Conservation (phyloP, 2,329 filamentous ascomycete genomes). For the Scedosporium minutisporum region DNA sequence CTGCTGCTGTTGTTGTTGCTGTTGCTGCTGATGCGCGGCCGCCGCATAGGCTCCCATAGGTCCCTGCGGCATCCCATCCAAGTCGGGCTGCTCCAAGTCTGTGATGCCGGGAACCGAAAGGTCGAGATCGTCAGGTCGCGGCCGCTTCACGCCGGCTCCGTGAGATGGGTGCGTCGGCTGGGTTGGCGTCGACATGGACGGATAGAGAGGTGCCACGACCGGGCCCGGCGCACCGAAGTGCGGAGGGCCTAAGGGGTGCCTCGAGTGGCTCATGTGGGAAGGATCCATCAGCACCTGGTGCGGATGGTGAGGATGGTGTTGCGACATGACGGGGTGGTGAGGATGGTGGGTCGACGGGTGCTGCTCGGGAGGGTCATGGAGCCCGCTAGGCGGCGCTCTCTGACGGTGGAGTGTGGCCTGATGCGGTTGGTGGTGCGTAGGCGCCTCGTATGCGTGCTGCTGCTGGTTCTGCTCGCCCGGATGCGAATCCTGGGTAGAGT, state of each 20-base stretch:
- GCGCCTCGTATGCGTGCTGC: constrained; percentile 51
- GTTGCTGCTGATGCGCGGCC: constrained; percentile 20
- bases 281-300: constrained; percentile 49
- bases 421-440: constrained; percentile 21
- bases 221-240: constrained; percentile 42
- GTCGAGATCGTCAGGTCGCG: constrained; percentile 50
- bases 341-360: constrained; percentile 24
- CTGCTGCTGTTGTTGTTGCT: not conserved
- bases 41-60: constrained; percentile 8
- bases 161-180: constrained; percentile 21
- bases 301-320: constrained; percentile 37
- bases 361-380: constrained; percentile 33
- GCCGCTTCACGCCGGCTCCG: constrained; percentile 35
- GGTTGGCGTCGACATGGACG: constrained; percentile 34
- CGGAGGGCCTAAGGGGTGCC: constrained; percentile 37
- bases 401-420: constrained; percentile 37
- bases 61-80: constrained; percentile 36
- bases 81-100: constrained; percentile 43
- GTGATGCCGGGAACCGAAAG: constrained; percentile 40
- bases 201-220: constrained; percentile 43
- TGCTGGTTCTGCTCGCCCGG: constrained; percentile 55
- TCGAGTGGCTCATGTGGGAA: constrained; percentile 40
- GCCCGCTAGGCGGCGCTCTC: constrained; percentile 27
- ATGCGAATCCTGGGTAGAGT: constrained; percentile 58
- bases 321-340: constrained; percentile 27